Evolutionary conservation across 2,329 filamentous ascomycete genomes (phyloP), one percentile per base, ranked within the genome.

Genomic region (Aspergillus sp.): DNA sequence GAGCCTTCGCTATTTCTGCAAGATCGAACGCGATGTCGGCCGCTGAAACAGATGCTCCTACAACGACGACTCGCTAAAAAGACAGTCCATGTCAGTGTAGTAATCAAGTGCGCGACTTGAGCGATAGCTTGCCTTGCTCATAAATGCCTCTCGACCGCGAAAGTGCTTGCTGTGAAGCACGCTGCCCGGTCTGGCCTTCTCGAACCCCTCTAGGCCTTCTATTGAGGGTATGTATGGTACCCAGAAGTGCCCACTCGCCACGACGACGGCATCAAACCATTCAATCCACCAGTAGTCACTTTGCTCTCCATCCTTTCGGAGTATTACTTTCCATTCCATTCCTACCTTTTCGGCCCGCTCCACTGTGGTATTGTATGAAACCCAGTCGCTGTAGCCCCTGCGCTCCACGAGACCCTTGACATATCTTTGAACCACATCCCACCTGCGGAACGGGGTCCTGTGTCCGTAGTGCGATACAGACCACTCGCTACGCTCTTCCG

Each of bases 261-360:
- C 19, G 19, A 39, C 19, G 3, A 81, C 72, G 1, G 75, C 78
- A 51, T 82, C 79, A 45, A 81, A 81, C 34, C 65, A 65, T 56
- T 82, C 79, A 0, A 63, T 63, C 78, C 78, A 81, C 78, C 79
- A 82, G 47, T 73, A 72, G 51, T 81, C 74, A 43, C 60, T 57
- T 10, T 62, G 35, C 38, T 30, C 65, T 4, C 12, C 36, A 10
- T 29, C 38, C 32, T 34, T 52, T 29, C 76, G 66, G 9, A 82
- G 56, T 2, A 70, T 73, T 3, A 80, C 52, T 43, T 69, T 69
- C 78, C 72, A 81, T 61, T 73, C 73, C 0, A 55, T 48, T 0
- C 66, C 63, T 1, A 70, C 56, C 58, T 56, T 54, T 29, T 49
- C 46, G 0, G 69, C 75, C 7, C 69, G 62, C 59, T 83, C 80